A percentile compares a stretch with the other conserved stretches of the same genome.
Conservation (phyloP, 129 eudicot species). For the Heracleum sosnowskyi region DNA sequence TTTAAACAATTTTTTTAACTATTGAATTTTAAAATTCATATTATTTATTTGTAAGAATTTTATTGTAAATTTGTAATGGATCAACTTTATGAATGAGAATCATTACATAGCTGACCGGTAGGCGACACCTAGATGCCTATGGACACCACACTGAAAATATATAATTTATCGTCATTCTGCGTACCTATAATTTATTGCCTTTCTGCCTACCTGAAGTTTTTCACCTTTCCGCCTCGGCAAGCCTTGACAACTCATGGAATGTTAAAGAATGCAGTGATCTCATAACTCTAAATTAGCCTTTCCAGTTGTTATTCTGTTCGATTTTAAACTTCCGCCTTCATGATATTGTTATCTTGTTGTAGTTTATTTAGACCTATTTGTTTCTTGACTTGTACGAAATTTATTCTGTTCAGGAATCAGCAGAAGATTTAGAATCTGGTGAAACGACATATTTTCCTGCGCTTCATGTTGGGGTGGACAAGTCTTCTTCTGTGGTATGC, state of each 20-base stretch:
- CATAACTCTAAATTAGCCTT: background rate
- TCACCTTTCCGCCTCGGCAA: background rate
- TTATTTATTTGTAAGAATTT: background rate
- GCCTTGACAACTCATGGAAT: background rate
- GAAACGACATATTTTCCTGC: constrained; percentile 90
- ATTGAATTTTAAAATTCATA: background rate
- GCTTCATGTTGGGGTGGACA: constrained; percentile 59
- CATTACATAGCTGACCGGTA: background rate
- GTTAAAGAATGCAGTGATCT: background rate
- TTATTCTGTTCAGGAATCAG: constrained; percentile 39
- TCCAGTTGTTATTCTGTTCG: background rate
- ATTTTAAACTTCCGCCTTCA: background rate
- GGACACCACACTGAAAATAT: background rate
- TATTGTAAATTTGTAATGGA: background rate
- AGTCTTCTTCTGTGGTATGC: constrained; percentile 65
- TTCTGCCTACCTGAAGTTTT: background rate
- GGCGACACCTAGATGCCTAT: background rate
- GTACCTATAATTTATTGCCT: background rate
- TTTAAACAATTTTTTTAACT: background rate
- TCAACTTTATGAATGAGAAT: background rate
- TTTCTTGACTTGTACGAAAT: background rate
- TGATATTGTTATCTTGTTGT: background rate
- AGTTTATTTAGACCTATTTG: background rate
- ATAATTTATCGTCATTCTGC: background rate
- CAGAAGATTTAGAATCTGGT: constrained; percentile 58